A percentile compares a stretch with the other conserved stretches of the same genome.
These are phyloP conservation scores for Gastrodia elata DNA, from an alignment of 106 monocot species.

Conservation along the genomic window DNA sequence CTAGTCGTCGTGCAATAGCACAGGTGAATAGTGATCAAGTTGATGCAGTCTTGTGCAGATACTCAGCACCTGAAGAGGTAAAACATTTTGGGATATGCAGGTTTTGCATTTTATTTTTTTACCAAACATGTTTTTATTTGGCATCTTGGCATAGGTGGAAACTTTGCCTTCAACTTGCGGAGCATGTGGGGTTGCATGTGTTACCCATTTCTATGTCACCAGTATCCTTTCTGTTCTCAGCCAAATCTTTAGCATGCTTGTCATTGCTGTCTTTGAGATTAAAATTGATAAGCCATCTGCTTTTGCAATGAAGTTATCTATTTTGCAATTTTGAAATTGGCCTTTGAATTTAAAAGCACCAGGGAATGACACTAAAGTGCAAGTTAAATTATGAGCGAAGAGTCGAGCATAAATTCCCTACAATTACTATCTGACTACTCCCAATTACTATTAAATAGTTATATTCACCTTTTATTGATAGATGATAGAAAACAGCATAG, in stretches of 20 bases:
- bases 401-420: neutral
- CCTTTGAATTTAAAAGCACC: neutral
- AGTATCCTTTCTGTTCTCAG: constrained; percentile 58
- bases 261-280: neutral
- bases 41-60: constrained; percentile 69
- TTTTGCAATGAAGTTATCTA: neutral
- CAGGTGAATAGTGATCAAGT: constrained; percentile 67
- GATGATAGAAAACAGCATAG: neutral
- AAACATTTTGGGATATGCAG: neutral
- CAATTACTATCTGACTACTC: neutral
- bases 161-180: constrained; percentile 95
- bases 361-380: neutral
- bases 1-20: constrained; percentile 77
- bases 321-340: neutral
- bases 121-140: neutral
- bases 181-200: constrained; percentile 68
- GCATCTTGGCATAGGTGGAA: constrained; percentile 39
- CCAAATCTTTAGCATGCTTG: neutral
- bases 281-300: neutral
- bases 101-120: constrained; percentile 2
- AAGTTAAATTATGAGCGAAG: neutral
- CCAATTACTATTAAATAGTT: neutral
- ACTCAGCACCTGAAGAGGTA: constrained; percentile 98
- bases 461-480: neutral
- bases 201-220: constrained; percentile 65